These are phyloP conservation scores for Heterobasidion occidentale DNA, from an alignment of 1,284 basidiomycete species.

Conservation along the genomic window DNA sequence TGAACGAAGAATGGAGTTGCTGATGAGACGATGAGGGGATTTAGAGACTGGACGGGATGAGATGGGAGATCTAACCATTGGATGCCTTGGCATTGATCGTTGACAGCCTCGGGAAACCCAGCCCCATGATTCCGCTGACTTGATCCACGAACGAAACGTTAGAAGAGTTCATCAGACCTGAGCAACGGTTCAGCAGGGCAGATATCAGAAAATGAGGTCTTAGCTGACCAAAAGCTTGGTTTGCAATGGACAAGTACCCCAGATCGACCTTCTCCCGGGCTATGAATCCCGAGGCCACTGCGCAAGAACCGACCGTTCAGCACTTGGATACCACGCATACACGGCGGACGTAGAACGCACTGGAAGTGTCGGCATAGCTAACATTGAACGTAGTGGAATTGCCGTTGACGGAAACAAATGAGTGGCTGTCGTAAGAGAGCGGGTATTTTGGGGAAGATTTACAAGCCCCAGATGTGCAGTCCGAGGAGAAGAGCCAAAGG, in stretches of 20 bases:
- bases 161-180: slow-evolving; percentile 52
- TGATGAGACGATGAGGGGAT: slow-evolving; percentile 16
- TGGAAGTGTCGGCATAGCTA: slow-evolving; percentile 58
- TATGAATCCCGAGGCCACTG: slow-evolving; percentile 62
- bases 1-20: slow-evolving; percentile 60
- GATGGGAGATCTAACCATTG: slow-evolving; percentile 33
- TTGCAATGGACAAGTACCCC: slow-evolving; percentile 45
- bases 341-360: slow-evolving; percentile 29
- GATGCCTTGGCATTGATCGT: slow-evolving; percentile 37
- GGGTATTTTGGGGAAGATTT: slow-evolving; percentile 56
- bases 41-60: not conserved
- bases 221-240: slow-evolving; percentile 59
- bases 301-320: slow-evolving; percentile 1
- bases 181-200: not conserved
- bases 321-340: slow-evolving; percentile 1
- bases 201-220: not conserved
- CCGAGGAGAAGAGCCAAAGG: slow-evolving; percentile 62
- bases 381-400: slow-evolving; percentile 53
- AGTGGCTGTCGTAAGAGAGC: slow-evolving; percentile 52
- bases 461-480: slow-evolving; percentile 48
- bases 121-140: slow-evolving; percentile 62
- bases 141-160: slow-evolving; percentile 56
- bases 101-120: slow-evolving; percentile 70
- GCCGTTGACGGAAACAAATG: slow-evolving; percentile 50
- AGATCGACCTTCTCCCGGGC: slow-evolving; percentile 54